phyloP scores from a whole-genome alignment of 768 basidiomycete species.

The Cystofilobasidium bisporidii region DNA sequence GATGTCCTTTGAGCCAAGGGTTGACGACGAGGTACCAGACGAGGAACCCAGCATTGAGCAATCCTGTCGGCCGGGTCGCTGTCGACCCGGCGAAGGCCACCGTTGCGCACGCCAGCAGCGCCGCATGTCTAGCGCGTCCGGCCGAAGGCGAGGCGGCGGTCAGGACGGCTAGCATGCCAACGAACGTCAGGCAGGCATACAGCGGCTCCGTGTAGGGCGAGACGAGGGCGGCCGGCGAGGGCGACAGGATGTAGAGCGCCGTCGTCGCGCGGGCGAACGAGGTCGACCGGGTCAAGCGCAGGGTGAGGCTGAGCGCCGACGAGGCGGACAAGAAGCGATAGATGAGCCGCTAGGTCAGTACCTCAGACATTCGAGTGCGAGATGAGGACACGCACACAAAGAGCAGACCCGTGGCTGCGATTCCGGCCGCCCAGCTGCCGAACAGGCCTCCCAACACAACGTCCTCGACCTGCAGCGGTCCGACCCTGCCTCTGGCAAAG shows the following conservation, averaged over 20 bases:
- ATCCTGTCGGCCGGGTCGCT: slow-evolving; percentile 34
- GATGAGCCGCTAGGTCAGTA: slow-evolving; percentile 29
- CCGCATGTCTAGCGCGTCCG: neutral
- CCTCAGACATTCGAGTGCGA: slow-evolving; percentile 36
- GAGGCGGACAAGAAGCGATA: slow-evolving; percentile 44
- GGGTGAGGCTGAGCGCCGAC: slow-evolving; percentile 50
- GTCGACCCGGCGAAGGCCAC: slow-evolving; percentile 32
- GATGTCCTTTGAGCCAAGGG: slow-evolving; percentile 5
- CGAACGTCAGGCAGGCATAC: slow-evolving; percentile 71
- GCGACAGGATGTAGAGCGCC: slow-evolving; percentile 64
- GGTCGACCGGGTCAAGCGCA: slow-evolving; percentile 50
- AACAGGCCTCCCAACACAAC: slow-evolving; percentile 32
- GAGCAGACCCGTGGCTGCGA: slow-evolving; percentile 34
- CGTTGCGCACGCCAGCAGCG: slow-evolving; percentile 13
- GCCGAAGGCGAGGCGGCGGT: slow-evolving; percentile 7
- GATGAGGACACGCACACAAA: slow-evolving; percentile 42
- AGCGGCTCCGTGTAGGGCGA: slow-evolving; percentile 77
- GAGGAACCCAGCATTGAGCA: slow-evolving; percentile 32
- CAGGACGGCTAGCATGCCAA: slow-evolving; percentile 43
- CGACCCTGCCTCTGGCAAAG: neutral
- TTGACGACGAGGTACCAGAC: slow-evolving; percentile 27
- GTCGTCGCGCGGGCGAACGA: slow-evolving; percentile 55
- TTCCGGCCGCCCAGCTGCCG: slow-evolving; percentile 29
- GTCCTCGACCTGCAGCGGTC: slow-evolving; percentile 19
- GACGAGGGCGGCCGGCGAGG: slow-evolving; percentile 63